A percentile compares a stretch with the other conserved stretches of the same genome.
phyloP scores from a whole-genome alignment of 345 rosid genomes.

The Brassica juncea region DNA sequence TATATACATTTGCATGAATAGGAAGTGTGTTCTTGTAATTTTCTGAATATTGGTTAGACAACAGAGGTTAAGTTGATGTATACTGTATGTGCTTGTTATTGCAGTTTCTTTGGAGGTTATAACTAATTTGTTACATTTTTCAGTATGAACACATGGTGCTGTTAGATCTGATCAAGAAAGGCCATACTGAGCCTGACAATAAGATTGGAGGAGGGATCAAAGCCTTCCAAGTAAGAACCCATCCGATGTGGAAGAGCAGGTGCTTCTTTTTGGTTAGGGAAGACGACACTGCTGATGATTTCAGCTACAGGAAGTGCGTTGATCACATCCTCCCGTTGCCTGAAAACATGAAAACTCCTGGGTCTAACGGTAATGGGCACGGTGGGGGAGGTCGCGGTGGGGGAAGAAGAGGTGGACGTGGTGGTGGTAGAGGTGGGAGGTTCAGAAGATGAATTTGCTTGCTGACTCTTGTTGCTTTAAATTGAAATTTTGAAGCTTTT shows the following conservation, averaged over 20 bases:
- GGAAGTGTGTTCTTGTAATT: too few species aligned
- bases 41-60: too few species aligned
- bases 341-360: constrained; percentile 69
- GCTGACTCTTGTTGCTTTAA: background rate
- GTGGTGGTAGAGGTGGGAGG: constrained; percentile 52
- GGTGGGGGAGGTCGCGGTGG: constrained; percentile 53
- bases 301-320: constrained; percentile 97
- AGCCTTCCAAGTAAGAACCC: constrained; percentile 71
- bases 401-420: constrained; percentile 58
- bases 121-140: background rate
- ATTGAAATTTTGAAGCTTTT: constrained; percentile 13
- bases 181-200: constrained; percentile 70
- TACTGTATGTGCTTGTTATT: background rate
- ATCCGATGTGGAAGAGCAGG: constrained; percentile 72
- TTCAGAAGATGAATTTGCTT: constrained; percentile 39
- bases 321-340: constrained; percentile 85
- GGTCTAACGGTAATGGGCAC: constrained; percentile 43
- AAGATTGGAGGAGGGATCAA: constrained; percentile 77
- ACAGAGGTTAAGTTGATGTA: background rate
- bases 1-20: too few species aligned
- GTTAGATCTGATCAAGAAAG: constrained; percentile 75
- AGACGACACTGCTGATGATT: constrained; percentile 78
- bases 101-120: background rate
- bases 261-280: constrained; percentile 85
- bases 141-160: constrained; percentile 84